Evolutionary conservation across 1,284 basidiomycete genomes (phyloP).

Genomic region (Ganoderma lucidum): DNA sequence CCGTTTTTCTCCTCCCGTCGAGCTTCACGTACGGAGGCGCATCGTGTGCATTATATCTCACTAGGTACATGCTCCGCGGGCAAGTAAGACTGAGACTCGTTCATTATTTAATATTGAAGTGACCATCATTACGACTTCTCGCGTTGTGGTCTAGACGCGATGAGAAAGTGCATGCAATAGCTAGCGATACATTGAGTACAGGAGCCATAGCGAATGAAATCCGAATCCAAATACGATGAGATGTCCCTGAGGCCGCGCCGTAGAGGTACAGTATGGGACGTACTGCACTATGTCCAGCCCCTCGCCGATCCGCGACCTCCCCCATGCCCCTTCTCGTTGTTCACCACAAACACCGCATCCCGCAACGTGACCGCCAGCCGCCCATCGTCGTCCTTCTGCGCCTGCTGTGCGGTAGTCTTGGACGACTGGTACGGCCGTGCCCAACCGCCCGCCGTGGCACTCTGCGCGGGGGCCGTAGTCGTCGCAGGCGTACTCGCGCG

Average conservation of each 20-base stretch:
- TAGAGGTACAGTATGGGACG: neutral
- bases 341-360: slow-evolving; percentile 83
- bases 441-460: slow-evolving; percentile 55
- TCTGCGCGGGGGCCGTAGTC: slow-evolving; percentile 44
- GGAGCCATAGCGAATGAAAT: neutral
- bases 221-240: neutral
- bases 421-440: slow-evolving; percentile 68
- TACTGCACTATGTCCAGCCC: slow-evolving; percentile 61
- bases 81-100: too few relatives aligned
- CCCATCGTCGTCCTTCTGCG: slow-evolving; percentile 60
- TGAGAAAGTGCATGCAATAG: slow-evolving; percentile 11
- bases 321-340: slow-evolving; percentile 80
- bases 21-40: too few relatives aligned
- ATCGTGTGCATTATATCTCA: too few relatives aligned
- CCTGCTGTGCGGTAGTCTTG: slow-evolving; percentile 47
- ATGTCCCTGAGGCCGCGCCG: neutral
- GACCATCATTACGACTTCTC: neutral
- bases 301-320: slow-evolving; percentile 76
- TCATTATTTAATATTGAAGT: neutral
- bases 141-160: neutral
- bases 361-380: slow-evolving; percentile 70
- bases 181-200: slow-evolving; percentile 30
- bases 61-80: too few relatives aligned
- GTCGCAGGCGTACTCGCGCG: slow-evolving; percentile 39
- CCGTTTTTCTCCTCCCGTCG: too few relatives aligned